phyloP scores from a whole-genome alignment of 2,329 filamentous ascomycete genomes.

The Aspergillus brasiliensis region DNA sequence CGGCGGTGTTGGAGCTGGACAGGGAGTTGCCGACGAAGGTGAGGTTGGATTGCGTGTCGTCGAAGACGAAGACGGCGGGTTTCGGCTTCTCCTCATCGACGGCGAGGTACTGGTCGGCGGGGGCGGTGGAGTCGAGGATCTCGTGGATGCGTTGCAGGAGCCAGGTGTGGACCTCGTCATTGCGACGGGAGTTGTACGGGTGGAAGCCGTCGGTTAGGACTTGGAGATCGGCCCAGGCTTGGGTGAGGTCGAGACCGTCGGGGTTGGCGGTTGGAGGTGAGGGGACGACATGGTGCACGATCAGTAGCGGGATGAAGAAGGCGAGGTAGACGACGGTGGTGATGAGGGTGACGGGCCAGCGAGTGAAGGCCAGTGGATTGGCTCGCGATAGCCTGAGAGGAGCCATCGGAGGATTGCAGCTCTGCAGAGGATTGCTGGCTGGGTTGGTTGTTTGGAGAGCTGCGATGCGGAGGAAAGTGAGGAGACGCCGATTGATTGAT shows the following conservation, averaged over 20 bases:
- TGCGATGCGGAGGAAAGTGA: background rate
- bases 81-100: slow-evolving; percentile 29
- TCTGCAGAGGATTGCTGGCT: slow-evolving; percentile 7
- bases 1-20: slow-evolving; percentile 44
- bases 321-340: slow-evolving; percentile 75
- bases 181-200: slow-evolving; percentile 83
- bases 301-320: slow-evolving; percentile 70
- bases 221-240: slow-evolving; percentile 85
- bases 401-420: slow-evolving; percentile 34
- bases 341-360: slow-evolving; percentile 79
- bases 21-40: slow-evolving; percentile 61
- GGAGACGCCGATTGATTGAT: background rate
- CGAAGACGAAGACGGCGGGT: slow-evolving; percentile 64
- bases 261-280: slow-evolving; percentile 60
- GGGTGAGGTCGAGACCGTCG: slow-evolving; percentile 73
- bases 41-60: slow-evolving; percentile 77
- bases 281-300: slow-evolving; percentile 76
- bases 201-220: slow-evolving; percentile 74
- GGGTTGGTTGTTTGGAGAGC: background rate
- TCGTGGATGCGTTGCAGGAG: slow-evolving; percentile 69
- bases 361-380: slow-evolving; percentile 71
- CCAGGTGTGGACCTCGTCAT: slow-evolving; percentile 78
- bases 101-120: slow-evolving; percentile 19
- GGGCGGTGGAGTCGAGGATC: slow-evolving; percentile 67
- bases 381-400: slow-evolving; percentile 28